phyloP scores from a whole-genome alignment of 1,139 yeast genomes.

The Saccharomyces pastorianus region DNA sequence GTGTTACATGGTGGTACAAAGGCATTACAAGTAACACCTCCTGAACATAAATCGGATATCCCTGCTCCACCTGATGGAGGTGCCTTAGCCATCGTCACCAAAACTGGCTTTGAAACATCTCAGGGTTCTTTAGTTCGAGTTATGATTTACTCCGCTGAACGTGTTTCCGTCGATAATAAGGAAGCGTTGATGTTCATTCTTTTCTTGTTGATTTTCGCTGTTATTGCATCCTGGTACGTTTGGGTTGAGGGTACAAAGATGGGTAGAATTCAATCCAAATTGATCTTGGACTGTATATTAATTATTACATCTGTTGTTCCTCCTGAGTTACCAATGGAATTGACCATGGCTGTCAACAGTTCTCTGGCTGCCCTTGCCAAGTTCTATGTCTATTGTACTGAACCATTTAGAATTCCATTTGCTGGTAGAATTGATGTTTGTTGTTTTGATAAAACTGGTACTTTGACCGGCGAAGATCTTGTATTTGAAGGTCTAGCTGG shows the following conservation, averaged over 20 bases:
- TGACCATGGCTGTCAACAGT: constrained; percentile 94
- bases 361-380: constrained; percentile 84
- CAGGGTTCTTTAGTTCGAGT: constrained; percentile 97
- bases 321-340: constrained; percentile 98
- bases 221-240: constrained; percentile 95
- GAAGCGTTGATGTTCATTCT: constrained; percentile 90
- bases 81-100: constrained; percentile 81
- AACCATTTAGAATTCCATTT: constrained; percentile 94
- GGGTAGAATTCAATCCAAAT: constrained; percentile 92
- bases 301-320: constrained; percentile 97
- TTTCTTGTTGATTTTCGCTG: constrained; percentile 81
- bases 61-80: constrained; percentile 80
- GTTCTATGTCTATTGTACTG: constrained; percentile 89
- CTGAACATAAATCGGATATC: constrained; percentile 40
- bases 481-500: constrained; percentile 97
- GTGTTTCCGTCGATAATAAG: constrained; percentile 91
- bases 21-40: constrained; percentile 81
- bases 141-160: constrained; percentile 94
- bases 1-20: constrained; percentile 94
- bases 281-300: constrained; percentile 88
- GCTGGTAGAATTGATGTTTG: constrained; percentile 98
- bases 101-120: constrained; percentile 95
- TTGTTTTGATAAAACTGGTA: constrained; percentile 97
- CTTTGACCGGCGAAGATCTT: constrained; percentile 93
- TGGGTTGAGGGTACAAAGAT: constrained; percentile 96